A percentile compares a stretch with the other conserved stretches of the same genome.
These are phyloP conservation scores for Podospora conica DNA, from an alignment of 495 filamentous ascomycete genomes.

Conservation along the genomic window DNA sequence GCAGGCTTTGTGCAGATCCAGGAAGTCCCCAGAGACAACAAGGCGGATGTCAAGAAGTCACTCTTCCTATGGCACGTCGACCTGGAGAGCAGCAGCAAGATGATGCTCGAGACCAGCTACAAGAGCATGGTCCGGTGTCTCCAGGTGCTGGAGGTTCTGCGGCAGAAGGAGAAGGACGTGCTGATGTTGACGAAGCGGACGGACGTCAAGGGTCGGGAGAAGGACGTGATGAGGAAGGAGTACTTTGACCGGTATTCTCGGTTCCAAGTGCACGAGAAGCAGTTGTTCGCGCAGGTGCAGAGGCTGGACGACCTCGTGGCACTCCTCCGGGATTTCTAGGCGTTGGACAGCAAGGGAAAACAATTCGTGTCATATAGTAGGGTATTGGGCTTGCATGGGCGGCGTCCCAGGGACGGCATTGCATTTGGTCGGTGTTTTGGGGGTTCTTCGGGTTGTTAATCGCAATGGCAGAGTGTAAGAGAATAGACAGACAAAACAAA, in stretches of 20 bases:
- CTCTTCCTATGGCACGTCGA: conserved; percentile 92
- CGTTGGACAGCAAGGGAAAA: not conserved
- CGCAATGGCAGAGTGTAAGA: not conserved
- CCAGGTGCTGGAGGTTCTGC: conserved; percentile 68
- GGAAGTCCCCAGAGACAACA: conserved; percentile 80
- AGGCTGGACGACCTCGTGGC: conserved; percentile 80
- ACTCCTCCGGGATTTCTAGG: conserved; percentile 73
- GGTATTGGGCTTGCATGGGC: conserved; percentile 8
- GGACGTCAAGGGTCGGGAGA: conserved; percentile 76
- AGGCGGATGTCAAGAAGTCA: conserved; percentile 67
- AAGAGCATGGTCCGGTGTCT: conserved; percentile 82
- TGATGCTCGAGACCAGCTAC: conserved; percentile 70
- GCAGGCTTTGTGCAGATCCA: conserved; percentile 81
- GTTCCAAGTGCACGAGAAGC: conserved; percentile 68
- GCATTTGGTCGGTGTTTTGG: conserved; percentile 20
- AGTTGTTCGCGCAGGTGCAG: conserved; percentile 66
- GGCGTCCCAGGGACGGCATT: conserved; percentile 6
- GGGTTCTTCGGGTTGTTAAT: not conserved
- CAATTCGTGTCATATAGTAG: not conserved
- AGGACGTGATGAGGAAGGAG: conserved; percentile 61
- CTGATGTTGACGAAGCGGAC: conserved; percentile 70
- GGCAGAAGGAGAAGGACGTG: conserved; percentile 56
- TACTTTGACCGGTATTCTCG: conserved; percentile 60
- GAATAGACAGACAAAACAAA: not conserved
- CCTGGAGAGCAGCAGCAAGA: conserved; percentile 54